Conservation (phyloP, 106 monocot genomes). For the Ottelia alismoides region DNA sequence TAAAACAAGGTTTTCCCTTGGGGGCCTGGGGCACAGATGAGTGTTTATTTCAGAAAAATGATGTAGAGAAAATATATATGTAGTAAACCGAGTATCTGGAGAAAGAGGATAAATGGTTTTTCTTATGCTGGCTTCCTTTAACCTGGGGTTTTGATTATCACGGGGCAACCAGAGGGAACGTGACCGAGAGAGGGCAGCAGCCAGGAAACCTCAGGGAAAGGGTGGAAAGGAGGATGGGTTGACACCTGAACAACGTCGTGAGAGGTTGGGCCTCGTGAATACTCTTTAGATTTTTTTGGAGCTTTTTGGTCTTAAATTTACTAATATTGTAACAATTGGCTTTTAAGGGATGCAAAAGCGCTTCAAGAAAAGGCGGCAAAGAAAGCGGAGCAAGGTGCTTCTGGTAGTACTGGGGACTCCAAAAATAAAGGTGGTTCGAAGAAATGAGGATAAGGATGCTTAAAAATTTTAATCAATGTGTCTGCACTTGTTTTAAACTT, state of each 20-base stretch:
- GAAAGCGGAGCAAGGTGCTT: slow-evolving; percentile 28
- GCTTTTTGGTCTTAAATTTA: slow-evolving; percentile 1
- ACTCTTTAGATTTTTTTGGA: neutral
- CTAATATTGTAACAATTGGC: neutral
- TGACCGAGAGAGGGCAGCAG: slow-evolving; percentile 3
- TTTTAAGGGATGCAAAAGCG: slow-evolving; percentile 30
- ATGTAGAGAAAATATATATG: too few relatives aligned
- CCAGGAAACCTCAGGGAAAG: slow-evolving; percentile 7
- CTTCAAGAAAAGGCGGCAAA: slow-evolving; percentile 38
- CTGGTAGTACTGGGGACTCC: slow-evolving; percentile 9
- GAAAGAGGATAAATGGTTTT: neutral
- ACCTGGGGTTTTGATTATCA: neutral
- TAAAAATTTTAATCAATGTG: too few relatives aligned
- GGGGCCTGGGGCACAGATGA: neutral
- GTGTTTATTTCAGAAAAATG: too few relatives aligned
- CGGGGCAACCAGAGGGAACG: slow-evolving; percentile 9
- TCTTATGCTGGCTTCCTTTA: slow-evolving; percentile 1
- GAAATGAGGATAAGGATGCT: too few relatives aligned
- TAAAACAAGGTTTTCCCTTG: neutral
- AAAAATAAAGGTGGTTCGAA: slow-evolving; percentile 6
- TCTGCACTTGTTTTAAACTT: too few relatives aligned
- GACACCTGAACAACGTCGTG: slow-evolving; percentile 10
- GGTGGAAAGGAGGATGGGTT: slow-evolving; percentile 7
- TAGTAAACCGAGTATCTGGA: neutral
- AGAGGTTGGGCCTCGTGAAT: neutral